Conservation (phyloP, 2,329 filamentous ascomycete genomes). For the Stemphylium lycopersici region DNA sequence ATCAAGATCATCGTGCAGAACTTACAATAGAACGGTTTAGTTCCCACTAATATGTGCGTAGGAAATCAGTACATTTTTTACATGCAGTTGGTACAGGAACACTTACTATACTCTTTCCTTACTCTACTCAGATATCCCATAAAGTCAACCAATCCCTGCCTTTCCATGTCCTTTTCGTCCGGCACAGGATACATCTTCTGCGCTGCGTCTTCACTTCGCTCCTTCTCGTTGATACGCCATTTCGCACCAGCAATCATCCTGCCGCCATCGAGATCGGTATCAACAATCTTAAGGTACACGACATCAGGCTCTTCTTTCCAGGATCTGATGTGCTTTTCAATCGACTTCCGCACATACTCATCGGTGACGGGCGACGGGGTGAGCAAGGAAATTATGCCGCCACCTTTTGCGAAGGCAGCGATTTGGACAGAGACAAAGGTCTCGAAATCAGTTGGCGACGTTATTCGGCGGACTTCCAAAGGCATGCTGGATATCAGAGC, state of each 20-base stretch:
- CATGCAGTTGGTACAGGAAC: no score
- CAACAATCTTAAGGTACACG: conserved; percentile 41
- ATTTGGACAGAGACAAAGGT: conserved; percentile 36
- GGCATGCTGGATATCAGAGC: conserved; percentile 31
- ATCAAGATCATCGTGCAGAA: background rate
- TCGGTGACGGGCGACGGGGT: conserved; percentile 24
- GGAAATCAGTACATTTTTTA: no score
- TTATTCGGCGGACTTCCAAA: conserved; percentile 40
- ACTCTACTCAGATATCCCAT: conserved; percentile 31
- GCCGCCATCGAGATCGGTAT: conserved; percentile 38
- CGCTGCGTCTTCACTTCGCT: conserved; percentile 41
- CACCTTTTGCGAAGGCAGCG: conserved; percentile 36
- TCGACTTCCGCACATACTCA: conserved; percentile 22
- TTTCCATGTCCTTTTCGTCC: conserved; percentile 31
- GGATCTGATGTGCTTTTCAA: conserved; percentile 36
- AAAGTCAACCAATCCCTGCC: conserved; percentile 36
- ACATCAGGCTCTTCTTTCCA: conserved; percentile 34
- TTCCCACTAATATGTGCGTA: conserved; percentile 24
- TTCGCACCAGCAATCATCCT: conserved; percentile 46
- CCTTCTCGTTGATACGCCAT: conserved; percentile 44
- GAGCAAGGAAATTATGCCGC: conserved; percentile 35
- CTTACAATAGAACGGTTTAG: conserved; percentile 45
- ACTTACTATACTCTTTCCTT: conserved; percentile 30
- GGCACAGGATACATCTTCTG: conserved; percentile 36
- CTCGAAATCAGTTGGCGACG: conserved; percentile 33